Conservation (phyloP, 1,284 basidiomycete species). For the Wolfiporia cocos region DNA sequence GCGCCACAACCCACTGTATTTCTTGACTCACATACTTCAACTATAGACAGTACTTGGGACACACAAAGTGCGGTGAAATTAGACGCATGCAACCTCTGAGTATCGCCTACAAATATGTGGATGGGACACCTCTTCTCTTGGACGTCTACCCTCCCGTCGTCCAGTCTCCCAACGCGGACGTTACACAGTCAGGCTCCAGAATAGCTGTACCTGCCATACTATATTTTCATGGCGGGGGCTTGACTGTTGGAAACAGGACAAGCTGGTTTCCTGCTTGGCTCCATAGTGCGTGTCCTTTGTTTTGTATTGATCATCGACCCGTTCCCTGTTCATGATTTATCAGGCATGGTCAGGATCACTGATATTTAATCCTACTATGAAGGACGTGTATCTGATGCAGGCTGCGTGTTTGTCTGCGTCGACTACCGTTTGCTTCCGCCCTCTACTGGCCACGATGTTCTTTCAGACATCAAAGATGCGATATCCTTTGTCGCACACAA, state of each 20-base stretch:
- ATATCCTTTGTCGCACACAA: conserved; percentile 39
- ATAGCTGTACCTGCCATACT: conserved; percentile 38
- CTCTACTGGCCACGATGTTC: conserved; percentile 47
- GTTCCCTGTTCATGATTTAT: no score
- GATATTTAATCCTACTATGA: no score
- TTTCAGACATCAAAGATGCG: conserved; percentile 48
- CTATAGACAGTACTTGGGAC: no score
- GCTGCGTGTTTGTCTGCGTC: conserved; percentile 51
- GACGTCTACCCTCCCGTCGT: conserved; percentile 18
- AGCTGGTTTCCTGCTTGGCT: conserved; percentile 64
- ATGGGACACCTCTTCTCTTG: conserved; percentile 10
- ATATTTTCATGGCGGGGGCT: conserved; percentile 61
- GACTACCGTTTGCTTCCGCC: conserved; percentile 59
- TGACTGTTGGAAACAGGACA: conserved; percentile 48
- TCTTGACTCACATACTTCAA: no score
- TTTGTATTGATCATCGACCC: no score
- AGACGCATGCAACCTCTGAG: no score
- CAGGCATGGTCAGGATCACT: no score
- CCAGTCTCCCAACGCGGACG: neutral
- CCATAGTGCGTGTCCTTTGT: conserved; percentile 35
- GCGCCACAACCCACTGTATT: no score
- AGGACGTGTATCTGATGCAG: conserved; percentile 39
- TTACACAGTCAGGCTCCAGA: neutral
- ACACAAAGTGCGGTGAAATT: no score
- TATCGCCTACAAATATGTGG: conserved; percentile 14